Conservation (phyloP, 306 rosid genomes). For the Vigna angularis region DNA sequence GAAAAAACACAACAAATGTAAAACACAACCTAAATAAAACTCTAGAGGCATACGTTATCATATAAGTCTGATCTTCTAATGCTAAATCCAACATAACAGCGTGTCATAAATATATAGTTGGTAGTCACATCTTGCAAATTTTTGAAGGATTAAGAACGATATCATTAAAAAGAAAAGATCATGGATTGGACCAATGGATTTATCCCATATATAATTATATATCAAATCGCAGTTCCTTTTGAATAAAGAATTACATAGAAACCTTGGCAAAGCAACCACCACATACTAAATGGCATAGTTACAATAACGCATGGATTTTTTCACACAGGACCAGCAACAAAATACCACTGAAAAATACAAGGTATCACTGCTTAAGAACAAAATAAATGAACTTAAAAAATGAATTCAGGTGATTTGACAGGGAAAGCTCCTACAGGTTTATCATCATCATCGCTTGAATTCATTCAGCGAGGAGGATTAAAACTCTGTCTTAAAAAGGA, state of each 20-base stretch:
- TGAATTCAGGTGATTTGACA: background rate
- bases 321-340: slow-evolving; percentile 24
- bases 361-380: slow-evolving; percentile 7
- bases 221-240: slow-evolving; percentile 5
- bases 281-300: slow-evolving; percentile 13
- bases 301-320: slow-evolving; percentile 10
- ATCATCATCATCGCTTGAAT: slow-evolving; percentile 9
- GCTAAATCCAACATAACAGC: slow-evolving; percentile 16
- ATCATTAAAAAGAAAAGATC: slow-evolving; percentile 3
- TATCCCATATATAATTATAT: background rate
- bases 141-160: slow-evolving; percentile 14
- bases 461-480: slow-evolving; percentile 21
- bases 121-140: slow-evolving; percentile 12
- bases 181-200: slow-evolving; percentile 12
- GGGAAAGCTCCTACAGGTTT: background rate
- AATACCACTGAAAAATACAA: slow-evolving; percentile 17
- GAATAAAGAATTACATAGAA: slow-evolving; percentile 30
- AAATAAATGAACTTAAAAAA: slow-evolving; percentile 16
- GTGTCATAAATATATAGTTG: slow-evolving; percentile 1
- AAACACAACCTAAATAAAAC: background rate
- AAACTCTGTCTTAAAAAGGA: background rate
- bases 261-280: slow-evolving; percentile 14
- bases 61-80: slow-evolving; percentile 26
- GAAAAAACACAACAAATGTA: slow-evolving; percentile 17
- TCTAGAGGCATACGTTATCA: slow-evolving; percentile 3